Conservation (phyloP, 371 early-diverging fungal species). For the Lichtheimia ornata region DNA sequence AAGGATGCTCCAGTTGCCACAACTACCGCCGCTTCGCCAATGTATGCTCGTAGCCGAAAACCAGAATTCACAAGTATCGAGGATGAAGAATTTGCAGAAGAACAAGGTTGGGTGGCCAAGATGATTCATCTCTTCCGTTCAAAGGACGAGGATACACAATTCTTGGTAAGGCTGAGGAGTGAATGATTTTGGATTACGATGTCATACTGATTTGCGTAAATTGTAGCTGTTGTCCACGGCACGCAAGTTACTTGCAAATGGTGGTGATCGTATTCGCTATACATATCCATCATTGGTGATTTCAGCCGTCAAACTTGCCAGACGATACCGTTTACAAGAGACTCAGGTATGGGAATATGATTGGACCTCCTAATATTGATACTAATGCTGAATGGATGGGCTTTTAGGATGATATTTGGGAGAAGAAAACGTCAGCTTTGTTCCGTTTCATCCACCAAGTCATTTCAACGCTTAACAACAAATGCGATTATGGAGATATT, state of each 20-base stretch:
- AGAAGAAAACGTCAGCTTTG: conserved; percentile 62
- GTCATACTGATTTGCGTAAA: not conserved
- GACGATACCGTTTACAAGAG: conserved; percentile 50
- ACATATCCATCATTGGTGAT: conserved; percentile 86
- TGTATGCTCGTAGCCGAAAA: conserved; percentile 23
- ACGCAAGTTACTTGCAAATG: conserved; percentile 77
- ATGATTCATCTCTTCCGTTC: conserved; percentile 79
- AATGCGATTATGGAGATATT: conserved; percentile 70
- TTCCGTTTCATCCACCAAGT: conserved; percentile 81
- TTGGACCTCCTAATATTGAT: not conserved
- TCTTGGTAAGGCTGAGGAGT: conserved; percentile 49
- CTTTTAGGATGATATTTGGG: conserved; percentile 59
- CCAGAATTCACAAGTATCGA: conserved; percentile 45
- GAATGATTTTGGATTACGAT: not conserved
- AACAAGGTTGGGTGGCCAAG: conserved; percentile 83
- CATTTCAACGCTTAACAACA: conserved; percentile 65
- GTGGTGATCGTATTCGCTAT: conserved; percentile 83
- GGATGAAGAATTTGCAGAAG: conserved; percentile 77
- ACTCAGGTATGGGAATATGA: conserved; percentile 26
- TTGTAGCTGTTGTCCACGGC: conserved; percentile 74
- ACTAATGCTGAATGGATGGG: not conserved
- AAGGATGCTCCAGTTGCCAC: conserved; percentile 54
- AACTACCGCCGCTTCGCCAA: conserved; percentile 19
- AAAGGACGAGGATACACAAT: conserved; percentile 72
- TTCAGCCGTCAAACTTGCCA: conserved; percentile 73